A percentile compares a stretch with the other conserved stretches of the same genome.
These are phyloP conservation scores for Chloranthus sessilifolius DNA, from an alignment of 164 flowering plant genomes.

Conservation along the genomic window DNA sequence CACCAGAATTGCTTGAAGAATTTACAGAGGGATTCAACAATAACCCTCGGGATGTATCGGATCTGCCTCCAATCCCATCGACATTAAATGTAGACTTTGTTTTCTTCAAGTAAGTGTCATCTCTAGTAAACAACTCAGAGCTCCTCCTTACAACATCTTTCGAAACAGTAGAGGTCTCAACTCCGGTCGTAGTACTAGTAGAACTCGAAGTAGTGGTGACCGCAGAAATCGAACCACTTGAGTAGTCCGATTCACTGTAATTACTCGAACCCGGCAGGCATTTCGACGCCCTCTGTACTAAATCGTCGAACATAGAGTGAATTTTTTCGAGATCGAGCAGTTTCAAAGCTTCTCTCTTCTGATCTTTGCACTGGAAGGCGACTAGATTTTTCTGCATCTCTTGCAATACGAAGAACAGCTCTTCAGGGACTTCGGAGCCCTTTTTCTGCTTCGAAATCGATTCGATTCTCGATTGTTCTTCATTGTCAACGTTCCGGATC, in stretches of 20 bases:
- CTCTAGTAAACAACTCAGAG: constrained; percentile 40
- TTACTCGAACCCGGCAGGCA: constrained; percentile 34
- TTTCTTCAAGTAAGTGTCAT: constrained; percentile 57
- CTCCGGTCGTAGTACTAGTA: constrained; percentile 2
- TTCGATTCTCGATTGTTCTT: constrained; percentile 51
- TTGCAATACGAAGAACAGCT: constrained; percentile 33
- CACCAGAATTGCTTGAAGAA: constrained; percentile 27
- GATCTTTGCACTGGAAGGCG: constrained; percentile 32
- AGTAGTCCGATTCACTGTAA: constrained; percentile 4
- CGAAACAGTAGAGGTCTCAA: constrained; percentile 14
- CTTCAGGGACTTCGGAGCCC: constrained; percentile 29
- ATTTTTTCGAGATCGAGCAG: constrained; percentile 37
- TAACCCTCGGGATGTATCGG: constrained; percentile 5
- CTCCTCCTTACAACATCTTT: constrained; percentile 14
- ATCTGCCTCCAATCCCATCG: constrained; percentile 37
- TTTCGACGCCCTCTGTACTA: constrained; percentile 44
- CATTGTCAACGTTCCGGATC: constrained; percentile 56
- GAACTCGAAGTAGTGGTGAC: constrained; percentile 2
- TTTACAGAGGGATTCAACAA: constrained; percentile 33
- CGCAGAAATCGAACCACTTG: constrained; percentile 12
- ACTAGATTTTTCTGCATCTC: constrained; percentile 39
- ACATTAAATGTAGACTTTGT: constrained; percentile 27
- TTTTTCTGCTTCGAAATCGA: constrained; percentile 29
- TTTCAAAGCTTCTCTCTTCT: constrained; percentile 37
- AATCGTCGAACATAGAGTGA: constrained; percentile 37